Base-by-base conservation (phyloP, 306 rosid genomes). In the Erythrophleum fordii region DNA sequence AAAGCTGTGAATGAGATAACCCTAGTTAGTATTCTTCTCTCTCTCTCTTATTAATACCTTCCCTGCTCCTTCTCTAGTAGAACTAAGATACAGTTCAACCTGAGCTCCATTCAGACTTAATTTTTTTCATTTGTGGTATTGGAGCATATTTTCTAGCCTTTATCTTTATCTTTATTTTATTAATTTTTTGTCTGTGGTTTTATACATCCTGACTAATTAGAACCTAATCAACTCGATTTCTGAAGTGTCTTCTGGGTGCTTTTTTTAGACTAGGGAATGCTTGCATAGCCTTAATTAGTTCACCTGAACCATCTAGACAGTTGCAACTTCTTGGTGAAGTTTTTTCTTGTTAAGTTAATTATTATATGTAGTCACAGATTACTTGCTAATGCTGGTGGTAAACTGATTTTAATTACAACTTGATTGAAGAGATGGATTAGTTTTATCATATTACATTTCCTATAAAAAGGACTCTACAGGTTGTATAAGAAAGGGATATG, bases 211-310 rank as follows among this genome's bases (percentile, higher is more conserved):
- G 51, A 39, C 49, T 10, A 20, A n/a, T 66, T 11, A 66, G 31
- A 66, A 20, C 29, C 39, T 41, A 23, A 39, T 37, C 51, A 66
- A 18, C 37, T 42, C 13, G 49, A 69, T 44, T 42, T 23, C 37
- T 23, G 22, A 48, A 6, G 35, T 28, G 37, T 69, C 73, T 22
- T 69, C 56, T 22, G 4, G 55, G 52, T 23, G 56, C 11, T 20
- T 68, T 16, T 67, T 53, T 20, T 67, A 41, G 16, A 66, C 25
- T 68, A 22, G 73, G 73, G 35, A 68, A 42, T 22, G 55, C 55
- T 20, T 41, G 18, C 52, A 12, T 6, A 42, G 55, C 53, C 35
- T 42, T 42, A 10, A 25, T 12, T 25, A 23, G 53, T 41, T 68
- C 35, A 5, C 12, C 53, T 42, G 31, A 66, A 66, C 46, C 23